Base-by-base conservation (phyloP, 192 early-diverging fungal genomes). In the Entomortierella parvispora region DNA sequence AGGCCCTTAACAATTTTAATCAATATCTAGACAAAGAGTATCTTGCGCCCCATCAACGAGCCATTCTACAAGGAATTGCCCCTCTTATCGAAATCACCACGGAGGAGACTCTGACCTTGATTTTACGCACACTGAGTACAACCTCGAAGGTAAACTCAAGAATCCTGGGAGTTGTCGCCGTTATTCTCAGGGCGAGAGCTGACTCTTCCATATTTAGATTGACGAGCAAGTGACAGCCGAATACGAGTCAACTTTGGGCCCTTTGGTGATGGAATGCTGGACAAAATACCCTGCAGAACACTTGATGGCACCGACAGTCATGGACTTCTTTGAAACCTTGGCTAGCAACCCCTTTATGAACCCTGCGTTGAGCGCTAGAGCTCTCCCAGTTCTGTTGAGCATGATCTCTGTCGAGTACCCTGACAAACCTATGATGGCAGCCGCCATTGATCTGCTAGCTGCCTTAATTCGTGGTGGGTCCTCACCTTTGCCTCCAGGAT, bases 191-290 rank as follows among this genome's bases (percentile, higher is more conserved):
- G n/a, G n/a, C n/a, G n/a, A n/a, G 29, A 6, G 2, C 2, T 32
- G 4, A n/a, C 18, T 20, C 5, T 1, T 56, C 15, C 8, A 37
- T 18, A 8, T 29, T 1, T 65, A 90, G 81, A 85, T 94, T 29
- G 86, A 93, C 69, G 84, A 85, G 15, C 84, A 83, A 31, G 83
- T 90, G n/a, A 87, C 91, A 3, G 90, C 92, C 0, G 83, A 84
- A 43, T 89, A 90, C 61, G 95, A 95, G 66, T 83, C 85, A 8
- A 63, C 87, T 29, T 76, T 97, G 22, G 87, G 88, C 33, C 89
- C 89, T 2, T 79, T 93, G n/a, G 75, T 93, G 0, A 67, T 97
- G 54, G 84, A 89, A 17, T 85, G 91, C 20, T 96, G 93, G 95
- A 83, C 83, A 40, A 85, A 84, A 42, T 83, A 92, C 61, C 89